Conservation (phyloP, 768 basidiomycete species). For the Podaxis rugospora region DNA sequence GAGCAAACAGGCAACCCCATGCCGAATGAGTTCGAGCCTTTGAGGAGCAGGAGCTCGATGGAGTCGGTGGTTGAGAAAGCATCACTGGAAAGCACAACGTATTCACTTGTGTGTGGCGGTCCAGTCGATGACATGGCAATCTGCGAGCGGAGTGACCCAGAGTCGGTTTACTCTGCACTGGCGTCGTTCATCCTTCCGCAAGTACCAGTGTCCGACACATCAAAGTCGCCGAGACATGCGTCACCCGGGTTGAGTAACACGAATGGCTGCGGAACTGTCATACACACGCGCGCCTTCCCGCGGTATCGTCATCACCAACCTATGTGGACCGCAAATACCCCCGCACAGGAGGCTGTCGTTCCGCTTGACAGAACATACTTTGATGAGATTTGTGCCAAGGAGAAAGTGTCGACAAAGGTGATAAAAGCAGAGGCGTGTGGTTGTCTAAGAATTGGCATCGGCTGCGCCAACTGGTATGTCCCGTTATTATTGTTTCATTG, state of each 20-base stretch:
- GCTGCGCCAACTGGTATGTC: constrained; percentile 22
- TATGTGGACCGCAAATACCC: constrained; percentile 55
- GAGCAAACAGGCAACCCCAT: constrained; percentile 8
- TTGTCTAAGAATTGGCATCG: constrained; percentile 1
- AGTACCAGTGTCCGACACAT: constrained; percentile 25
- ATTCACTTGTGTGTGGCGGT: constrained; percentile 27
- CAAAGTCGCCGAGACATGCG: constrained; percentile 16
- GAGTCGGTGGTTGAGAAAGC: constrained; percentile 9
- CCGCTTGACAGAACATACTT: constrained; percentile 26
- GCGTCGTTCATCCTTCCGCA: constrained; percentile 31
- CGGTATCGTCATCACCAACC: constrained; percentile 9
- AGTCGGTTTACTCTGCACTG: constrained; percentile 12
- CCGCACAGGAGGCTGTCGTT: constrained; percentile 51
- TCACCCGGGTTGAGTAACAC: constrained; percentile 22
- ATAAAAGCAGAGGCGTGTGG: constrained; percentile 6
- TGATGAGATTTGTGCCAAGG: constrained; percentile 10
- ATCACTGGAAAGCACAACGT: constrained; percentile 19
- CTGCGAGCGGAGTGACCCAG: neutral
- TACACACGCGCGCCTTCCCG: constrained; percentile 48
- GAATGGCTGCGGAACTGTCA: constrained; percentile 61
- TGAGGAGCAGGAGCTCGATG: constrained; percentile 7
- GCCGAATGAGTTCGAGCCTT: constrained; percentile 16
- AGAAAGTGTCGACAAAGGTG: constrained; percentile 8
- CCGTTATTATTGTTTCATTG: constrained; percentile 10
- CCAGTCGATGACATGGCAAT: constrained; percentile 9